phyloP scores from a whole-genome alignment of 805 yeast genomes.

The Candida anglica region DNA sequence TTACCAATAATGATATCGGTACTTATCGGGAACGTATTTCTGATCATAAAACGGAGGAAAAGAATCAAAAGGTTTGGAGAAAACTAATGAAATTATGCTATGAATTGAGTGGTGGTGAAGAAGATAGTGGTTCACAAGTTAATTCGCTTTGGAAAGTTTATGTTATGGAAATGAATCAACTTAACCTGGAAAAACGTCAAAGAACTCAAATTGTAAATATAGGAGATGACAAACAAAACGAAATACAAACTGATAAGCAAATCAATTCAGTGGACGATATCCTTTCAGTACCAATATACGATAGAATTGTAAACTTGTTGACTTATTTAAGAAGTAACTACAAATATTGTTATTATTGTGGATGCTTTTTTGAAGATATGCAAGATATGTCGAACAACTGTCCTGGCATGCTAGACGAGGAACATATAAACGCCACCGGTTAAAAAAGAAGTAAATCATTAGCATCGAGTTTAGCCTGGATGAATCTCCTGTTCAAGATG shows the following conservation, averaged over 20 bases:
- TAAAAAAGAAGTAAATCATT: no score
- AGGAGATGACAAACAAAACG: no score
- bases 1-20: slow-evolving; percentile 9
- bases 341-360: slow-evolving; percentile 51
- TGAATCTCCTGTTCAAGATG: slow-evolving; percentile 14
- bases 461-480: slow-evolving; percentile 9
- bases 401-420: slow-evolving; percentile 46
- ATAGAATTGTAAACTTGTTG: slow-evolving; percentile 28
- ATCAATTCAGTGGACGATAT: no score
- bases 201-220: not conserved
- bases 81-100: slow-evolving; percentile 40
- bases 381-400: slow-evolving; percentile 40
- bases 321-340: slow-evolving; percentile 35
- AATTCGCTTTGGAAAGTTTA: slow-evolving; percentile 42
- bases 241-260: no score
- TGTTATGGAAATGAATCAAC: slow-evolving; percentile 7
- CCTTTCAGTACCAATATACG: slow-evolving; percentile 9
- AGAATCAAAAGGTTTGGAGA: slow-evolving; percentile 11
- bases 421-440: slow-evolving; percentile 29
- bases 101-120: slow-evolving; percentile 37
- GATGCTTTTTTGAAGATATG: slow-evolving; percentile 30
- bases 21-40: slow-evolving; percentile 14
- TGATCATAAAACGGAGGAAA: slow-evolving; percentile 8
- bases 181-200: slow-evolving; percentile 1
- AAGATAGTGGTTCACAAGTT: slow-evolving; percentile 12